Percentiles rank a stretch among this genome's conserved stretches.
Evolutionary conservation across 306 rosid species (phyloP).

Genomic region (Citrullus colocynthis): DNA sequence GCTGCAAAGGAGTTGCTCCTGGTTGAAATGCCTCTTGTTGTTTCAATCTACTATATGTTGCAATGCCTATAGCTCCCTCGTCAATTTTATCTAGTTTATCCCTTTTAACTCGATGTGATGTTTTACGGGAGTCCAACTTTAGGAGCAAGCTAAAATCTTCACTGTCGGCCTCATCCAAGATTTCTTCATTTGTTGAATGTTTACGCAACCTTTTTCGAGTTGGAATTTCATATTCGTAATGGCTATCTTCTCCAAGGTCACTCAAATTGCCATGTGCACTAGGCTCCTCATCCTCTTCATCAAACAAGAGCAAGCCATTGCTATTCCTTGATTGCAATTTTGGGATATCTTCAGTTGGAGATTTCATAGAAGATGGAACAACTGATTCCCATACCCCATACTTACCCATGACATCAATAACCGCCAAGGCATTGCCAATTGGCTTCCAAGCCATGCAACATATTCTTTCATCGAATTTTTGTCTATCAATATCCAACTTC

Average conservation of each 20-base stretch:
- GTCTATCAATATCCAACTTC: slow-evolving; percentile 88
- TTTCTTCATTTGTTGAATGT: slow-evolving; percentile 29
- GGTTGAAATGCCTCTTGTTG: slow-evolving; percentile 91
- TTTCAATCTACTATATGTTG: slow-evolving; percentile 27
- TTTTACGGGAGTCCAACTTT: slow-evolving; percentile 52
- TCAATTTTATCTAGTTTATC: slow-evolving; percentile 30
- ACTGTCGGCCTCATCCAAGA: slow-evolving; percentile 30
- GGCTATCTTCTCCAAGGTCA: slow-evolving; percentile 64
- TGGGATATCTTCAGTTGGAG: slow-evolving; percentile 84
- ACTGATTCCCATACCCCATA: slow-evolving; percentile 88
- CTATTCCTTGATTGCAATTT: slow-evolving; percentile 31
- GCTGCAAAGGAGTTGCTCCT: slow-evolving; percentile 72
- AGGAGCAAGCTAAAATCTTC: slow-evolving; percentile 32
- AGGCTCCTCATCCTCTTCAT: slow-evolving; percentile 59
- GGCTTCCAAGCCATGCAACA: slow-evolving; percentile 90
- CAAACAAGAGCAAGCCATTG: slow-evolving; percentile 69
- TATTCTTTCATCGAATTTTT: slow-evolving; percentile 72
- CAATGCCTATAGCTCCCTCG: slow-evolving; percentile 25
- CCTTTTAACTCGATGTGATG: slow-evolving; percentile 25
- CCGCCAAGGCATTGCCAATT: slow-evolving; percentile 61
- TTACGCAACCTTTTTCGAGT: slow-evolving; percentile 65
- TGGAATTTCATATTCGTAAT: slow-evolving; percentile 44
- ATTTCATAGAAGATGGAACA: slow-evolving; percentile 84
- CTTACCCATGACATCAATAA: slow-evolving; percentile 77
- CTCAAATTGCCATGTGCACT: slow-evolving; percentile 55